These are phyloP conservation scores for Canna indica DNA, from an alignment of 176 grass and related monocot genomes.

Conservation along the genomic window DNA sequence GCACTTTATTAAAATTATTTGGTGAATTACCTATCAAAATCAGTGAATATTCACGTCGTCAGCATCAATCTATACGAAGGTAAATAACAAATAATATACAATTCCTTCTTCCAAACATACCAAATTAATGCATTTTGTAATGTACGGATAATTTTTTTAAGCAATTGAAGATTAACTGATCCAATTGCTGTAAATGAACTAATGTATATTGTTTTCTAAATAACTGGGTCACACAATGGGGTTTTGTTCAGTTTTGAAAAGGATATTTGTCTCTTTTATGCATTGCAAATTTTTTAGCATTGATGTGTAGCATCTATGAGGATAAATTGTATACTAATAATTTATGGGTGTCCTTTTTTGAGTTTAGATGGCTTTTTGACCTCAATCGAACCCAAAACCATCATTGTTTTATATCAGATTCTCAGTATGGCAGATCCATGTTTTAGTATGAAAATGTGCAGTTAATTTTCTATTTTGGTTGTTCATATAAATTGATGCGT, in stretches of 20 bases:
- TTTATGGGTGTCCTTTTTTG: not conserved
- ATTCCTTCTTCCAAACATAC: not conserved
- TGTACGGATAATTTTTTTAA: not conserved
- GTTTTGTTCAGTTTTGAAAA: no score
- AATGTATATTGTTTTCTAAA: no score
- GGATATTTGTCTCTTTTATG: no score
- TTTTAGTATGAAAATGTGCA: not conserved
- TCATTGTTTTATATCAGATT: not conserved
- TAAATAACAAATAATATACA: conserved; percentile 14
- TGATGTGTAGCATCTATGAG: conserved; percentile 1
- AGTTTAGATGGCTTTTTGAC: not conserved
- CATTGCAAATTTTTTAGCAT: not conserved
- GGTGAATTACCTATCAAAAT: conserved; percentile 72
- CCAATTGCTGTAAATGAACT: no score
- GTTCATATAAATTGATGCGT: conserved; percentile 61
- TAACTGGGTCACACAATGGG: no score
- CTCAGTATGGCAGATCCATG: not conserved
- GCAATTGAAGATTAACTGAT: no score
- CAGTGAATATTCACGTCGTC: conserved; percentile 84
- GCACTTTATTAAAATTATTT: conserved; percentile 66
- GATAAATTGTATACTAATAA: not conserved
- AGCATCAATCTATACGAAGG: conserved; percentile 77
- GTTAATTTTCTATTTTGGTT: conserved; percentile 9
- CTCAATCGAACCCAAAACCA: not conserved
- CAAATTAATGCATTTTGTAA: not conserved